Conservation (phyloP, 306 rosid species). For the Medicago lupulina region DNA sequence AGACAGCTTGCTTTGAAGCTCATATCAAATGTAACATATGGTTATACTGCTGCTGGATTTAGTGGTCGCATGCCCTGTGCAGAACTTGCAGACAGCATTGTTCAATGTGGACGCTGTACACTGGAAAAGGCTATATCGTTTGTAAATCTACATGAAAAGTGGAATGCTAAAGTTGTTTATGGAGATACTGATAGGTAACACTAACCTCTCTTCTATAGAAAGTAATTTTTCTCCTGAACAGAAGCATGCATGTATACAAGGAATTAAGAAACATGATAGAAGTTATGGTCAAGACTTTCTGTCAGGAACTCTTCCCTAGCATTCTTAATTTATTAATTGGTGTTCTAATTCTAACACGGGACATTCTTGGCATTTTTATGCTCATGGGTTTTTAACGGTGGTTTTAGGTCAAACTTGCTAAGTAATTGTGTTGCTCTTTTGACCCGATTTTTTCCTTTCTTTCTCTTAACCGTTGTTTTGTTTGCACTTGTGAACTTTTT, state of each 20-base stretch:
- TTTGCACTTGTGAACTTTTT: background rate
- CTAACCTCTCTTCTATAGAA: conserved; percentile 6
- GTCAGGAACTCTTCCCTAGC: background rate
- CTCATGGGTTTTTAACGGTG: background rate
- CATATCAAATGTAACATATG: conserved; percentile 92
- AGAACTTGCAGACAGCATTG: conserved; percentile 96
- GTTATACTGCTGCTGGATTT: conserved; percentile 98
- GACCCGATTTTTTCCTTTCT: background rate
- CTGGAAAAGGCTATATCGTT: conserved; percentile 84
- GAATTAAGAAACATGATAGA: background rate
- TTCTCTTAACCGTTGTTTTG: background rate
- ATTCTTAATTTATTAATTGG: background rate
- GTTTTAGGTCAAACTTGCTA: conserved; percentile 25
- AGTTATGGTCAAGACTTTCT: background rate
- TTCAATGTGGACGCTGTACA: conserved; percentile 93
- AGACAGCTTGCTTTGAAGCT: conserved; percentile 96
- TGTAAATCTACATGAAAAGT: conserved; percentile 80
- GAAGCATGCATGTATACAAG: conserved; percentile 4
- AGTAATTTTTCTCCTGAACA: conserved; percentile 10
- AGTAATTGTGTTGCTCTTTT: conserved; percentile 8
- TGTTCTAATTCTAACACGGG: background rate
- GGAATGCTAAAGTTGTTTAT: conserved; percentile 92
- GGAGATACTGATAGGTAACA: conserved; percentile 96
- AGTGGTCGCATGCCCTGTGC: conserved; percentile 99
- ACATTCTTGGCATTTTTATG: conserved; percentile 23